phyloP scores from a whole-genome alignment of 1,284 basidiomycete genomes.

The Wallemia mellicola region DNA sequence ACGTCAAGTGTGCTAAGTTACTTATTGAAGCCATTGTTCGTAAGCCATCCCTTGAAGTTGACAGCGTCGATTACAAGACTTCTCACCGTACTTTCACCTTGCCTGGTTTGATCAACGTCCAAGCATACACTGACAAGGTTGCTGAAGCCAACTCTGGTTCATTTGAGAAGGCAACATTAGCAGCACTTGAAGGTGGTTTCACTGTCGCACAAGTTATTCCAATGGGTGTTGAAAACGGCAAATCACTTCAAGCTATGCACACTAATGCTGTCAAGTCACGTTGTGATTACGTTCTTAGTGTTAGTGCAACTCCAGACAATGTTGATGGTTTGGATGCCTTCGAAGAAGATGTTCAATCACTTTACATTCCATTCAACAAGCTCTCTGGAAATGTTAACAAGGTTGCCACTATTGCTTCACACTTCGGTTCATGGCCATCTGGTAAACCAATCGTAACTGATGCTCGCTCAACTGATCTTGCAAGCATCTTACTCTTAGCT shows the following conservation, averaged over 20 bases:
- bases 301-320: slow-evolving; percentile 44
- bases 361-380: slow-evolving; percentile 52
- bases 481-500: slow-evolving; percentile 71
- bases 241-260: slow-evolving; percentile 35
- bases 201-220: slow-evolving; percentile 53
- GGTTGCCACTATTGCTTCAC: slow-evolving; percentile 35
- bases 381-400: slow-evolving; percentile 24
- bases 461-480: slow-evolving; percentile 68
- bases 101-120: slow-evolving; percentile 71
- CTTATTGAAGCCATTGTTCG: slow-evolving; percentile 82
- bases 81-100: slow-evolving; percentile 70
- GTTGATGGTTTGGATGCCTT: slow-evolving; percentile 22
- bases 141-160: slow-evolving; percentile 28
- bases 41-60: slow-evolving; percentile 54
- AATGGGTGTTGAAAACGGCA: slow-evolving; percentile 25
- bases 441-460: slow-evolving; percentile 85
- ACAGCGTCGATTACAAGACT: slow-evolving; percentile 76
- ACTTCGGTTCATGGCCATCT: slow-evolving; percentile 68
- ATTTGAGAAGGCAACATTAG: slow-evolving; percentile 37
- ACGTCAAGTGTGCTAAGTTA: slow-evolving; percentile 96
- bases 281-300: slow-evolving; percentile 58
- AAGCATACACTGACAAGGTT: slow-evolving; percentile 46
- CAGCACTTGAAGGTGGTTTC: slow-evolving; percentile 60
- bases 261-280: slow-evolving; percentile 32
- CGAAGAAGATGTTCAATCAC: slow-evolving; percentile 38